Evolutionary conservation across 805 yeast species (phyloP), one percentile per base, ranked within the genome.

Genomic region (Blastobotrys chiropterorum): DNA sequence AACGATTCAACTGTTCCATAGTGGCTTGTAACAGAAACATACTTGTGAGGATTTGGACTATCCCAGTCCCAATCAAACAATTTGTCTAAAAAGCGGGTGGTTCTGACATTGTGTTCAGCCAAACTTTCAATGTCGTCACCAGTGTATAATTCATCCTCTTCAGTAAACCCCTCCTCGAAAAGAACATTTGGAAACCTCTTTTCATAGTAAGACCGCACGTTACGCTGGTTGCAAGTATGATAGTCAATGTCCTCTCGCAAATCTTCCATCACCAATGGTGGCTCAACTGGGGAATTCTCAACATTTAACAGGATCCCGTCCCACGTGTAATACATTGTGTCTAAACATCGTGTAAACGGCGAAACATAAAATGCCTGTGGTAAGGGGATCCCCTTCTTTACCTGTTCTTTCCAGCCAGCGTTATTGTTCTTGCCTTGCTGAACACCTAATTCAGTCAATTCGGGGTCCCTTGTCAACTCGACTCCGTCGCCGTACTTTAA

Each of bases 291-390:
- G 8, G 70, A 67, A 53, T 77, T 80, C 59, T 65, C 66, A 56
- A 75, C 67, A 19, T 62, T 50, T 16, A 65, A 47, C 19, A 61
- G 60, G 20, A 68, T 61, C 17, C 66, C 72, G 8, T 66, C 58
- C 81, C 81, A 78, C 2, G 81, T 75, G 55, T 67, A 58, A 7
- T 68, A 64, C 60, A 77, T 65, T 6, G 82, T 78, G 53, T 77
- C 81, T 34, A 72, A 64, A 2, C 80, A 73, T 50, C 82, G 66
- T 13, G 74, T 67, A 52, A 78, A 74, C 0, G 82, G 82, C 13
- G 81, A 76, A 6, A 70, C 67, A 55, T 67, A 77, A 67, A 73
- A 76, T 46, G 59, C 43, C 22, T 71, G 62, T 2, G 82, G 82
- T 30, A 69, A 50, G 11, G 65, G 63, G 16, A 65, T 63, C 15